A percentile compares a stretch with the other conserved stretches of the same genome.
These are phyloP conservation scores for Chaetomiaceae sp. DNA, from an alignment of 2,329 filamentous ascomycete species.

Conservation along the genomic window DNA sequence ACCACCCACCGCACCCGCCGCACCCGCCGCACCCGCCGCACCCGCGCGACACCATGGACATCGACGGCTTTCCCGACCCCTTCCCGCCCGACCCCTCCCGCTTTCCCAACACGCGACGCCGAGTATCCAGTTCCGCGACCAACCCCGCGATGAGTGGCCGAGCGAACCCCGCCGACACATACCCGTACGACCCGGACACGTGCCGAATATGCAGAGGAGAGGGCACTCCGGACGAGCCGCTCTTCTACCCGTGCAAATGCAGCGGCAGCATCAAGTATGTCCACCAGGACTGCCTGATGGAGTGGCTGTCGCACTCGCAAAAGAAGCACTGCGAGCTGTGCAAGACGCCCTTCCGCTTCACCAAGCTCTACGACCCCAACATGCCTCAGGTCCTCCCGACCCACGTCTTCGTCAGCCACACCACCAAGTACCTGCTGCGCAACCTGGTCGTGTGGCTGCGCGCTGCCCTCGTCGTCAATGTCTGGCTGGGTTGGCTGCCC, in stretches of 20 bases:
- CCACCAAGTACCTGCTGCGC: slow-evolving; percentile 65
- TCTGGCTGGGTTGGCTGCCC: slow-evolving; percentile 86
- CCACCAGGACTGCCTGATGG: slow-evolving; percentile 96
- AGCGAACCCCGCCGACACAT: neutral
- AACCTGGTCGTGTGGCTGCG: slow-evolving; percentile 75
- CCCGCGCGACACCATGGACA: slow-evolving; percentile 5
- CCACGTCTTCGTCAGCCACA: slow-evolving; percentile 74
- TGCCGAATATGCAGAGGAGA: slow-evolving; percentile 96
- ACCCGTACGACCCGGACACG: slow-evolving; percentile 61
- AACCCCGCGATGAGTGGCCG: slow-evolving; percentile 8
- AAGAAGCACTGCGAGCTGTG: slow-evolving; percentile 99
- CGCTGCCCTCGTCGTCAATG: slow-evolving; percentile 69
- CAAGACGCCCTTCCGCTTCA: slow-evolving; percentile 97
- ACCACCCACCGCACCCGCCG: slow-evolving; percentile 9
- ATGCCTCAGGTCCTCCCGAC: slow-evolving; percentile 85
- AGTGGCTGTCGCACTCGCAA: slow-evolving; percentile 97
- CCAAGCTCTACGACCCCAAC: slow-evolving; percentile 89
- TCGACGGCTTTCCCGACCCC: slow-evolving; percentile 25
- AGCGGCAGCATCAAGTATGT: slow-evolving; percentile 98
- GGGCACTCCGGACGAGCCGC: slow-evolving; percentile 71
- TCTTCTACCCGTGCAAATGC: slow-evolving; percentile 98
- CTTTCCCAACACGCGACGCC: slow-evolving; percentile 28
- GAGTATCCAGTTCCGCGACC: slow-evolving; percentile 36
- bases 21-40: too few relatives aligned
- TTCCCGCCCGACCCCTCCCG: slow-evolving; percentile 26